phyloP scores from a whole-genome alignment of 2,329 filamentous ascomycete species.

The Tetracladium maxilliforme region DNA sequence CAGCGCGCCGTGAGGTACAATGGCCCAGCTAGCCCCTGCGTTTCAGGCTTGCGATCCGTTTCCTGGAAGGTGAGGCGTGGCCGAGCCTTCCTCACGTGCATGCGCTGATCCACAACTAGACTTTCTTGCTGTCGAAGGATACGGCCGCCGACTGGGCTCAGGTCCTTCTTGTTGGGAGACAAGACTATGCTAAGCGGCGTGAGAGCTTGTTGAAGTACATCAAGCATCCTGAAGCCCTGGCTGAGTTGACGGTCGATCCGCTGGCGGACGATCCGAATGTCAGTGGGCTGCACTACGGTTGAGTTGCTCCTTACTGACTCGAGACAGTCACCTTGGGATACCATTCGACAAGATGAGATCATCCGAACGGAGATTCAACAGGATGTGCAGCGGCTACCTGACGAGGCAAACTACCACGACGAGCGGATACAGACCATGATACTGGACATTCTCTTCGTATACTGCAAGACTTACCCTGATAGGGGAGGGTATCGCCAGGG shows the following conservation, averaged over 20 bases:
- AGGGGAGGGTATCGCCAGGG: constrained; percentile 91
- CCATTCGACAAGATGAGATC: constrained; percentile 70
- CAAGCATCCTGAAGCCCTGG: constrained; percentile 68
- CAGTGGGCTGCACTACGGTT: constrained; percentile 9
- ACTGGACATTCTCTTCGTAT: constrained; percentile 82
- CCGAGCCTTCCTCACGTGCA: too few species aligned
- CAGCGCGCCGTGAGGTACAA: constrained; percentile 48
- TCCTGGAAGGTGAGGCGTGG: constrained; percentile 66
- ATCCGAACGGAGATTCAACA: constrained; percentile 82
- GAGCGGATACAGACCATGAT: constrained; percentile 66
- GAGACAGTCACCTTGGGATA: constrained; percentile 76
- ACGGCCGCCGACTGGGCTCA: constrained; percentile 53
- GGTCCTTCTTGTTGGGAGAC: constrained; percentile 51
- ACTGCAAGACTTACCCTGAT: constrained; percentile 80
- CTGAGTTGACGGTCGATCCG: constrained; percentile 64
- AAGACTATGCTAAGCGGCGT: constrained; percentile 57
- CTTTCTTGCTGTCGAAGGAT: constrained; percentile 65
- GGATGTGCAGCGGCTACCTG: constrained; percentile 85
- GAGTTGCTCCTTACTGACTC: constrained; percentile 22
- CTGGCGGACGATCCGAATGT: constrained; percentile 63
- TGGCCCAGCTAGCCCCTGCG: constrained; percentile 45
- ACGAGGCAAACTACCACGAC: constrained; percentile 80
- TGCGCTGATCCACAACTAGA: constrained; percentile 26
- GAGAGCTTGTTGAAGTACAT: constrained; percentile 70
- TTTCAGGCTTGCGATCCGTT: constrained; percentile 65